These are phyloP conservation scores for Malassezia nana DNA, from an alignment of 1,284 basidiomycete species.

Conservation along the genomic window DNA sequence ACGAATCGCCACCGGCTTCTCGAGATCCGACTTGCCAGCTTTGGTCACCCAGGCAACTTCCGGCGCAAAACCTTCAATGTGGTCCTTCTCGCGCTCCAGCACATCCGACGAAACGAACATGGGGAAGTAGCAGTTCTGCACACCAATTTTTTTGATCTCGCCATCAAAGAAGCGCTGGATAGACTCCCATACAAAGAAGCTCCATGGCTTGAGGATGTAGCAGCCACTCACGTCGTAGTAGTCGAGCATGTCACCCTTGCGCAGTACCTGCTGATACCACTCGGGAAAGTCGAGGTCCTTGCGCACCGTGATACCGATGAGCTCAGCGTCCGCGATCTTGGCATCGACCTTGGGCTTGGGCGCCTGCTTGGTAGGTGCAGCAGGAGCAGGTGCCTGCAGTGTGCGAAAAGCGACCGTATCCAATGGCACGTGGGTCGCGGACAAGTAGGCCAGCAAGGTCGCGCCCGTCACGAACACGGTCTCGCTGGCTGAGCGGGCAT, in stretches of 20 bases:
- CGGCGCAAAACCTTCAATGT: slow-evolving; percentile 98
- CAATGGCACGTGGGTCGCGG: slow-evolving; percentile 36
- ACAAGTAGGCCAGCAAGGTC: slow-evolving; percentile 35
- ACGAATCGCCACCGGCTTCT: slow-evolving; percentile 94
- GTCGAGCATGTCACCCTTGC: slow-evolving; percentile 98
- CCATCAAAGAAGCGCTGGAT: slow-evolving; percentile 59
- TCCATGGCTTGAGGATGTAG: slow-evolving; percentile 96
- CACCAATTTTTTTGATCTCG: slow-evolving; percentile 82
- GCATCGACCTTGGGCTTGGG: slow-evolving; percentile 26
- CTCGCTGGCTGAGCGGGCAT: slow-evolving; percentile 35
- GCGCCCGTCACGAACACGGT: slow-evolving; percentile 41
- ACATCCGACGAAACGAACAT: slow-evolving; percentile 94
- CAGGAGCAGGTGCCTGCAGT: slow-evolving; percentile 22
- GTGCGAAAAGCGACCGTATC: slow-evolving; percentile 34
- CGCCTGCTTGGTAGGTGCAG: slow-evolving; percentile 20
- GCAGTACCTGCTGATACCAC: slow-evolving; percentile 62
- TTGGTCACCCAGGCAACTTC: slow-evolving; percentile 98
- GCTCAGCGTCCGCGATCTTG: slow-evolving; percentile 43
- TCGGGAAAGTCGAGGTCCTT: slow-evolving; percentile 46
- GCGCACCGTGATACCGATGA: slow-evolving; percentile 47
- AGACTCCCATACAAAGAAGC: slow-evolving; percentile 89
- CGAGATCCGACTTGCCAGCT: slow-evolving; percentile 83
- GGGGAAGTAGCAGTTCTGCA: slow-evolving; percentile 97
- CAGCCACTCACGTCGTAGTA: slow-evolving; percentile 98
- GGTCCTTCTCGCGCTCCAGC: slow-evolving; percentile 92